Conservation (phyloP, 129 eudicot genomes). For the Saposhnikovia divaricata region DNA sequence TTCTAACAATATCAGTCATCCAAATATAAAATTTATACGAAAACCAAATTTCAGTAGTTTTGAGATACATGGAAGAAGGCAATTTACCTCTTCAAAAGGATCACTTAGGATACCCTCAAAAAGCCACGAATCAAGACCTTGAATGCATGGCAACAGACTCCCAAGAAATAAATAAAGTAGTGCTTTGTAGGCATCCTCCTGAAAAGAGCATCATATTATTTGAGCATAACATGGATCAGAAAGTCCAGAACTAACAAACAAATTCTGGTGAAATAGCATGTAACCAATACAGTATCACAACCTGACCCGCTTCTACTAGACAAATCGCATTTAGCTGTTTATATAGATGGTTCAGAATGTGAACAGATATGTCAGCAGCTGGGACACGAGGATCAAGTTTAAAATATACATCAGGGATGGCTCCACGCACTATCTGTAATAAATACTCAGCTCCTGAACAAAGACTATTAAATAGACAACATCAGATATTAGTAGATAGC, state of each 20-base stretch:
- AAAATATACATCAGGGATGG: conserved; percentile 53
- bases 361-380: conserved; percentile 70
- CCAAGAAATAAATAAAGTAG: conserved; percentile 64
- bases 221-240: conserved; percentile 15
- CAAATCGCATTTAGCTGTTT: conserved; percentile 72
- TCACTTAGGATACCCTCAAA: conserved; percentile 89
- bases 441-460: conserved; percentile 89
- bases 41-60: not conserved
- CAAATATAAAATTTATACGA: not conserved
- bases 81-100: conserved; percentile 84
- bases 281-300: conserved; percentile 24
- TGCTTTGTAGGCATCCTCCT: conserved; percentile 90
- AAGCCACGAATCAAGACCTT: conserved; percentile 90
- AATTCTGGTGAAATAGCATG: not conserved
- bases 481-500: conserved; percentile 20
- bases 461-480: conserved; percentile 34
- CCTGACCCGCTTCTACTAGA: conserved; percentile 94
- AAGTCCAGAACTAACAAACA: conserved; percentile 1
- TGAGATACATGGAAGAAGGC: not conserved
- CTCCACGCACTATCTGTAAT: conserved; percentile 61
- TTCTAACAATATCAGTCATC: not conserved
- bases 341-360: conserved; percentile 70
- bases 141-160: conserved; percentile 73
- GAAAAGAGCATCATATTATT: conserved; percentile 22
- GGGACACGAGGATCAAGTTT: conserved; percentile 43